These are phyloP conservation scores for Fraxinus anomala DNA, from an alignment of 257 asterid genomes.

Conservation along the genomic window DNA sequence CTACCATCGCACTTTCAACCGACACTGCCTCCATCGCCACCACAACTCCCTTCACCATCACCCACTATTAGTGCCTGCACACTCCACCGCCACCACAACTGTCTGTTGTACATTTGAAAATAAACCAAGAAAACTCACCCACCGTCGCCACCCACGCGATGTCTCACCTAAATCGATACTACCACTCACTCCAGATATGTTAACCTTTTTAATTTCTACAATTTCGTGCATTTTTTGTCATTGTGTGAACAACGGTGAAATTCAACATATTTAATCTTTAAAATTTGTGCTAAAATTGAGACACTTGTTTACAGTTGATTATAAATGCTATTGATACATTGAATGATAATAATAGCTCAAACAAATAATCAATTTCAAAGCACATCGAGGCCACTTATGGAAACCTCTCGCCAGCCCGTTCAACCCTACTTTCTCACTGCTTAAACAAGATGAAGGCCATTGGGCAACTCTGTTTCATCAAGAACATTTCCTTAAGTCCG, in stretches of 20 bases:
- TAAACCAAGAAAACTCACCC: too few species aligned
- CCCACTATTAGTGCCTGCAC: too few species aligned
- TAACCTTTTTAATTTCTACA: slow-evolving; percentile 33
- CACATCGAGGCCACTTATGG: slow-evolving; percentile 66
- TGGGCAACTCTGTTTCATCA: slow-evolving; percentile 59
- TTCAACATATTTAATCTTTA: not conserved
- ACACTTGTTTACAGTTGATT: slow-evolving; percentile 51
- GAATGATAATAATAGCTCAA: slow-evolving; percentile 58
- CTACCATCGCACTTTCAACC: too few species aligned
- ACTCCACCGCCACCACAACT: too few species aligned
- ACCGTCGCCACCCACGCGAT: too few species aligned
- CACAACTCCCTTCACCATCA: too few species aligned
- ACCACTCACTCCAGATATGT: slow-evolving; percentile 33
- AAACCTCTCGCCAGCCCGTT: slow-evolving; percentile 54
- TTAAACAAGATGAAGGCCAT: slow-evolving; percentile 63
- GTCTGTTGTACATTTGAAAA: too few species aligned
- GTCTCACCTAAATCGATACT: too few species aligned
- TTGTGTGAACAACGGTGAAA: too few species aligned
- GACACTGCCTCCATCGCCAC: too few species aligned
- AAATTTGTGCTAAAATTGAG: not conserved
- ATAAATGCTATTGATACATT: slow-evolving; percentile 61
- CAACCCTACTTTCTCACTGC: slow-evolving; percentile 63
- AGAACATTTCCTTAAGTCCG: slow-evolving; percentile 62
- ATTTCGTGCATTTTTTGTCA: too few species aligned
- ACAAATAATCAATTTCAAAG: slow-evolving; percentile 58